A percentile compares a stretch with the other conserved stretches of the same genome.
phyloP scores from a whole-genome alignment of 1,284 basidiomycete species.

The Porogramme epimiltina region DNA sequence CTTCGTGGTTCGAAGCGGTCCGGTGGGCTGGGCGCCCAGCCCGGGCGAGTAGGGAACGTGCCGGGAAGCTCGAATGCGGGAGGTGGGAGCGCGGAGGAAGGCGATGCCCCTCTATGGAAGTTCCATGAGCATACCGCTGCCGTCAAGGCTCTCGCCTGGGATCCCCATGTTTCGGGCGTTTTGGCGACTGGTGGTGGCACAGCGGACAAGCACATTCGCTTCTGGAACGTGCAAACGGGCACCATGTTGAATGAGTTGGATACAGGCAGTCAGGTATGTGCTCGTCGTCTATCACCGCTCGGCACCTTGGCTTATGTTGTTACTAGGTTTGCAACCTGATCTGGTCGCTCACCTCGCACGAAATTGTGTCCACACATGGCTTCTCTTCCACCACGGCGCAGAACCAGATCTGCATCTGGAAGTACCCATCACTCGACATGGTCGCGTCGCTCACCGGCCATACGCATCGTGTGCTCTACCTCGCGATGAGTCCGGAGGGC shows the following conservation, averaged over 20 bases:
- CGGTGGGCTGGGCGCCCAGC: constrained; percentile 25
- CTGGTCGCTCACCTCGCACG: constrained; percentile 95
- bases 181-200: constrained; percentile 98
- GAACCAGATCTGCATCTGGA: constrained; percentile 99
- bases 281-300: background rate
- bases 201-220: constrained; percentile 95
- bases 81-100: constrained; percentile 41
- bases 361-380: constrained; percentile 97
- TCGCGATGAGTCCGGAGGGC: constrained; percentile 96
- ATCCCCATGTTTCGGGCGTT: constrained; percentile 90
- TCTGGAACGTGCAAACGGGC: constrained; percentile 95
- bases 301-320: constrained; percentile 1
- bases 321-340: constrained; percentile 93
- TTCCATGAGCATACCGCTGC: constrained; percentile 97
- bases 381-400: constrained; percentile 93
- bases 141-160: constrained; percentile 98
- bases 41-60: constrained; percentile 29
- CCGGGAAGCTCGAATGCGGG: constrained; percentile 28
- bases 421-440: constrained; percentile 91
- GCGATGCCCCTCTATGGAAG: constrained; percentile 80
- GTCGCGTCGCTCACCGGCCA: constrained; percentile 95
- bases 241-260: constrained; percentile 85
- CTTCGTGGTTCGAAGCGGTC: constrained; percentile 61
- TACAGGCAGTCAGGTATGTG: constrained; percentile 87
- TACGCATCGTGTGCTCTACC: constrained; percentile 91